A percentile compares a stretch with the other conserved stretches of the same genome.
These are phyloP conservation scores for Trypanosoma conorhini DNA, from an alignment of 208 protist species.

Conservation along the genomic window DNA sequence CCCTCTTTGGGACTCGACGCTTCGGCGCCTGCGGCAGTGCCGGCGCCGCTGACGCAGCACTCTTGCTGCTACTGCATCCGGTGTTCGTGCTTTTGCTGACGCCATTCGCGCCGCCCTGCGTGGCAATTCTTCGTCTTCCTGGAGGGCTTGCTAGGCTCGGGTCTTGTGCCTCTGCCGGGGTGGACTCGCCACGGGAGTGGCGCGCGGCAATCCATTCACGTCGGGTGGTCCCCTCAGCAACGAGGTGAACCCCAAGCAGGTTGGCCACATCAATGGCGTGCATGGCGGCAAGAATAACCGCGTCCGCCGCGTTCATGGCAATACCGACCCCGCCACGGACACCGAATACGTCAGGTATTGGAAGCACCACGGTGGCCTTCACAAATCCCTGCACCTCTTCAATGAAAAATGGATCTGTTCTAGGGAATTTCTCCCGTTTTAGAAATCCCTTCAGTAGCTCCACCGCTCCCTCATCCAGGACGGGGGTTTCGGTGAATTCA, in stretches of 20 bases:
- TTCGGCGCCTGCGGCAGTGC: slow-evolving; percentile 3
- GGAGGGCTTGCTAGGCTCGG: slow-evolving; percentile 37
- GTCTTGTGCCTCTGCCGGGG: slow-evolving; percentile 15
- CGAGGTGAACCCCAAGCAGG: slow-evolving; percentile 44
- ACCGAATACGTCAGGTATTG: slow-evolving; percentile 62
- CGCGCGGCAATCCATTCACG: slow-evolving; percentile 15
- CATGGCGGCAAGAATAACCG: slow-evolving; percentile 74
- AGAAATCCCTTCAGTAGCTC: slow-evolving; percentile 55
- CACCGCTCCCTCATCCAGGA: slow-evolving; percentile 48
- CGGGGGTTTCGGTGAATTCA: slow-evolving; percentile 61
- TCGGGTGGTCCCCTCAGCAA: background rate
- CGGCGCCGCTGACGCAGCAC: background rate
- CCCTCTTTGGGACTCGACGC: slow-evolving; percentile 29
- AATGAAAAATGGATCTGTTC: slow-evolving; percentile 64
- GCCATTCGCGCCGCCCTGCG: background rate
- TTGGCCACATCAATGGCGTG: slow-evolving; percentile 82
- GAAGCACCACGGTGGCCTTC: slow-evolving; percentile 81
- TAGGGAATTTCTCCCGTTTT: slow-evolving; percentile 29
- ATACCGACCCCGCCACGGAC: slow-evolving; percentile 85
- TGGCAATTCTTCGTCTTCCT: slow-evolving; percentile 33
- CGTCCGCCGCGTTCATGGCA: slow-evolving; percentile 45
- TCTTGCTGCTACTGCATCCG: background rate
- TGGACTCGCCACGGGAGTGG: slow-evolving; percentile 2
- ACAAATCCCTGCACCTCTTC: slow-evolving; percentile 44
- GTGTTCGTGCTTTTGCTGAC: background rate